Evolutionary conservation across 78 protist genomes (phyloP), one percentile per base, ranked within the genome.

Genomic region (Trichosphaerium sp.): DNA sequence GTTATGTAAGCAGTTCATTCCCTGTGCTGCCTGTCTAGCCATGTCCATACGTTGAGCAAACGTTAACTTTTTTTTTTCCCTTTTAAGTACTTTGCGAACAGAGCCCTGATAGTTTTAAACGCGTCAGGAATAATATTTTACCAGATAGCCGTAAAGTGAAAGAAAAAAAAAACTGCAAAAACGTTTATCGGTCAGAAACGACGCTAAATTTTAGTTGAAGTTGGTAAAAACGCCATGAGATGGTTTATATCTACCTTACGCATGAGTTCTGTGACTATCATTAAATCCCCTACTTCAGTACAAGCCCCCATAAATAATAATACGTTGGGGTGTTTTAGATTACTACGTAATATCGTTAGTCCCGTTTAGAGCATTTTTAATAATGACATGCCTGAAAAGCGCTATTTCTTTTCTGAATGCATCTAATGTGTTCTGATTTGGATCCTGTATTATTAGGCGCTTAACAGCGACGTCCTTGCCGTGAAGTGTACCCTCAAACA

Each of bases 221-320:
- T n/a, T n/a, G n/a, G n/a, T n/a, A n/a, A n/a, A n/a, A n/a, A n/a
- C n/a, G n/a, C n/a, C n/a, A n/a, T n/a, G n/a, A n/a, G n/a, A n/a
- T n/a, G n/a, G n/a, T n/a, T n/a, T n/a, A n/a, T n/a, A n/a, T n/a
- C n/a, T n/a, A n/a, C n/a, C n/a, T n/a, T n/a, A n/a, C n/a, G 72
- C 84, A 78, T 78, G 28, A 64, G 34, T 39, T 80, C 86, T 0
- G 59, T 44, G 14, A 80, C 86, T 35, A 80, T 80, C 73, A 68
- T 68, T 58, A 80, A 60, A 63, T 68, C 62, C 12, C 86, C 86
- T 8, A 80, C 82, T 35, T 72, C 69, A 0, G 86, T 80, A 29
- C 81, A 80, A 2, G 86, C 86, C 43, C 86, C 86, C 64, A 80
- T 28, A 58, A 69, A 80, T 39, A 80, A 44, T 11, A 80, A 69